Percentiles rank a stretch among this genome's conserved stretches.
phyloP scores from a whole-genome alignment of 2,329 filamentous ascomycete species.

The Phialemoniopsis sp. region DNA sequence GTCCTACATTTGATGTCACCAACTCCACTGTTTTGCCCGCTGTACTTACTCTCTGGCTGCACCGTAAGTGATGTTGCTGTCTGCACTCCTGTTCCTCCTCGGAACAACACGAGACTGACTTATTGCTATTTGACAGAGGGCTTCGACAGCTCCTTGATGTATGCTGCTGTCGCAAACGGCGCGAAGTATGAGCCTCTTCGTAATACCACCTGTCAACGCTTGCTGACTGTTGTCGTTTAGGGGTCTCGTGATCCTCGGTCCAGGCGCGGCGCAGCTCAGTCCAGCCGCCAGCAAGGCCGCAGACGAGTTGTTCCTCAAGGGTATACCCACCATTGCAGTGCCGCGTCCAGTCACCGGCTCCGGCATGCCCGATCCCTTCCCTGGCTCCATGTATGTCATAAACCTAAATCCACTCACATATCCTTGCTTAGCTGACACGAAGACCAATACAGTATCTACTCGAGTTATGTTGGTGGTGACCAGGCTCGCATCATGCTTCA shows the following conservation, averaged over 20 bases:
- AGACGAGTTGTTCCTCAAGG: slow-evolving; percentile 16
- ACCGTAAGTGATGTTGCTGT: slow-evolving; percentile 23
- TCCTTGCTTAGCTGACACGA: no score
- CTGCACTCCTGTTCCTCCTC: not conserved
- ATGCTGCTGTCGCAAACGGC: slow-evolving; percentile 23
- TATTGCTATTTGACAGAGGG: slow-evolving; percentile 15
- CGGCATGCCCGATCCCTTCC: slow-evolving; percentile 14
- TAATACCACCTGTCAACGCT: not conserved
- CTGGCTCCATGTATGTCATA: slow-evolving; percentile 11
- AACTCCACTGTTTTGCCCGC: slow-evolving; percentile 32
- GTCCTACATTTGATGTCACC: slow-evolving; percentile 27
- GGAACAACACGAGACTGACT: not conserved
- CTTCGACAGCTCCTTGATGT: slow-evolving; percentile 22
- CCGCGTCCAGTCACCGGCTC: slow-evolving; percentile 20
- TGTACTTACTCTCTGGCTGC: slow-evolving; percentile 41
- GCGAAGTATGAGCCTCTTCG: slow-evolving; percentile 14
- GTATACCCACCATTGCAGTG: slow-evolving; percentile 21
- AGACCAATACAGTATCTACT: slow-evolving; percentile 19
- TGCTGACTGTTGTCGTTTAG: slow-evolving; percentile 6
- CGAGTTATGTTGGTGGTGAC: slow-evolving; percentile 20
- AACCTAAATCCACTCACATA: no score
- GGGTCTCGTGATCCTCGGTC: slow-evolving; percentile 23
- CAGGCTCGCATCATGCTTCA: slow-evolving; percentile 25
- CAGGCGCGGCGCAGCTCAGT: slow-evolving; percentile 21
- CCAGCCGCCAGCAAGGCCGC: slow-evolving; percentile 17